These are phyloP conservation scores for Amauroascus niger DNA, from an alignment of 2,329 filamentous ascomycete genomes.

Conservation along the genomic window DNA sequence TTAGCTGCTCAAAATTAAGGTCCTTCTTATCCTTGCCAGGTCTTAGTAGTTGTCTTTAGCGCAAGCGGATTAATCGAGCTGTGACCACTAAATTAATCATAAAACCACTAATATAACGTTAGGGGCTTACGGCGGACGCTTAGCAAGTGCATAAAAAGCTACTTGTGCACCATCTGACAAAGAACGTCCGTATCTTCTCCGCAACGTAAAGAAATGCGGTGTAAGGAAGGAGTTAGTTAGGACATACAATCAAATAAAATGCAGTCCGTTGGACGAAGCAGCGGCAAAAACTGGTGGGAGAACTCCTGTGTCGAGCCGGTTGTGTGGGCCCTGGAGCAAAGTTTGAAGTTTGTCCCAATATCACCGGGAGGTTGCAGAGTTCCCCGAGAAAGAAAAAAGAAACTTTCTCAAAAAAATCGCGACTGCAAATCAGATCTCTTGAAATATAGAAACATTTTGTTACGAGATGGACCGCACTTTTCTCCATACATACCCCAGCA, in stretches of 20 bases:
- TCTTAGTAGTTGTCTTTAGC: neutral
- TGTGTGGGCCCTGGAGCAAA: slow-evolving; percentile 4
- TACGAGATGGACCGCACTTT: neutral
- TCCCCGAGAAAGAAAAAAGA: slow-evolving; percentile 2
- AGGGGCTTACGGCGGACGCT: neutral
- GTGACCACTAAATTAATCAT: neutral
- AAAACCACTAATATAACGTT: neutral
- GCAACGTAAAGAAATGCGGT: neutral
- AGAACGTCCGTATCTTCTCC: neutral
- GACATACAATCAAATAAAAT: neutral
- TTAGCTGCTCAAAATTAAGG: neutral
- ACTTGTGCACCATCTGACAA: neutral
- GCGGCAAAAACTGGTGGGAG: neutral
- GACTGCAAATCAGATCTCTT: slow-evolving; percentile 1
- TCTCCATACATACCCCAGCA: neutral
- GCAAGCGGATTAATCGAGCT: neutral
- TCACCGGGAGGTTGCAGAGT: slow-evolving; percentile 8
- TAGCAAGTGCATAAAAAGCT: neutral
- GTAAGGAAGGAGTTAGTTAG: neutral
- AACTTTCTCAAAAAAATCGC: neutral
- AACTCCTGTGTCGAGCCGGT: neutral
- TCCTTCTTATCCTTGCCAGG: neutral
- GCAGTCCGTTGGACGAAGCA: neutral
- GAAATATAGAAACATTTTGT: neutral
- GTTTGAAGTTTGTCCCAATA: slow-evolving; percentile 3